Conservation (phyloP, 1,284 basidiomycete species). For the Ceratobasidium sp. region DNA sequence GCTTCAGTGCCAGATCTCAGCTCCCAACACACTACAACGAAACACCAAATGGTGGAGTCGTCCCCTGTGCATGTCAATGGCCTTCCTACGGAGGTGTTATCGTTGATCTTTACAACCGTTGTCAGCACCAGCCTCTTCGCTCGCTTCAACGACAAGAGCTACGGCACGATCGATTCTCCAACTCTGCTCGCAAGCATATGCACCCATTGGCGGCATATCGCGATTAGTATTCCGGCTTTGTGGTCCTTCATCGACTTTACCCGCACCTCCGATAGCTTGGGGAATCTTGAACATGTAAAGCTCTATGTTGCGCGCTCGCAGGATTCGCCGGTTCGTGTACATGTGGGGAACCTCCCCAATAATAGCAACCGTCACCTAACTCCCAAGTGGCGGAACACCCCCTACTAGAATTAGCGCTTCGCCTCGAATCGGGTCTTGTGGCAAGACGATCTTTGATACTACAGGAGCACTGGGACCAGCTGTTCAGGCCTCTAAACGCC, state of each 20-base stretch:
- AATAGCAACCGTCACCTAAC: background rate
- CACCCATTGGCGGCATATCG: background rate
- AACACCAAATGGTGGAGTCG: background rate
- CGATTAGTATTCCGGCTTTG: background rate
- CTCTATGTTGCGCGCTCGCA: background rate
- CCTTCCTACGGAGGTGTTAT: constrained; percentile 12
- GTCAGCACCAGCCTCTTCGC: constrained; percentile 5
- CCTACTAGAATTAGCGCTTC: background rate
- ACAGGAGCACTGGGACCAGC: background rate
- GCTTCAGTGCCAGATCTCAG: background rate
- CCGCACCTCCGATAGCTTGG: background rate
- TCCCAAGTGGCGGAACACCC: background rate
- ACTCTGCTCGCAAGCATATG: constrained; percentile 9
- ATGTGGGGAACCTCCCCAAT: background rate
- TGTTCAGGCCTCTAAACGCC: background rate
- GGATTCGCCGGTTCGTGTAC: background rate
- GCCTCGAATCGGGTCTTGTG: too few relatives aligned
- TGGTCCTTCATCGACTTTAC: constrained; percentile 30
- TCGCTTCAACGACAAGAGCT: constrained; percentile 9
- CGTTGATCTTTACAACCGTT: constrained; percentile 6
- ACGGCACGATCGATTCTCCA: background rate
- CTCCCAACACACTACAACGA: background rate
- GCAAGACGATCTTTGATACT: background rate
- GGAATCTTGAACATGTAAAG: background rate
- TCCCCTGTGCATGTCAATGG: background rate